phyloP scores from a whole-genome alignment of 345 rosid species.

The Eutrema japonicum region DNA sequence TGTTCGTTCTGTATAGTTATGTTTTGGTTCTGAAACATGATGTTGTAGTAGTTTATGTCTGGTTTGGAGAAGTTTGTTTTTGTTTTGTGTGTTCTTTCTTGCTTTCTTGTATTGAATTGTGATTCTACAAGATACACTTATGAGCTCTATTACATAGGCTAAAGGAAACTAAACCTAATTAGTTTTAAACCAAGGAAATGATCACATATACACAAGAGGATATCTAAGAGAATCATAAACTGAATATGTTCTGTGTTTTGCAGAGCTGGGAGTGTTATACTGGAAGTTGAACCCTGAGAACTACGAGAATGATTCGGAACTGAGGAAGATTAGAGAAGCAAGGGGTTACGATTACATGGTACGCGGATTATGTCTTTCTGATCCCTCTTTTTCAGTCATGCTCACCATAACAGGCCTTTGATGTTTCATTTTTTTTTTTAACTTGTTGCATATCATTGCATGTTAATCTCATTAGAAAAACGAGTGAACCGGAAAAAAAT shows the following conservation, averaged over 20 bases:
- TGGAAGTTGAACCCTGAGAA: constrained; percentile 77
- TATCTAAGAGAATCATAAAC: not conserved
- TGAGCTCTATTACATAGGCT: not conserved
- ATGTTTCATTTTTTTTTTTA: not conserved
- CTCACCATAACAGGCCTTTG: not conserved
- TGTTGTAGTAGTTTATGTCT: not conserved
- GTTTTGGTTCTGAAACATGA: not conserved
- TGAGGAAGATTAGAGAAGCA: constrained; percentile 64
- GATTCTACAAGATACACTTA: not conserved
- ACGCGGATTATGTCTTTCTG: not conserved
- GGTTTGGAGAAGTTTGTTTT: not conserved
- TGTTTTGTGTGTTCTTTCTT: constrained; percentile 6
- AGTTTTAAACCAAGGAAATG: not conserved
- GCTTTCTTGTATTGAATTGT: not conserved
- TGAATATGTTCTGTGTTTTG: constrained; percentile 2
- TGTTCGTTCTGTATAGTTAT: not conserved
- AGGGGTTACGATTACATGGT: constrained; percentile 95
- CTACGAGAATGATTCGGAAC: constrained; percentile 75
- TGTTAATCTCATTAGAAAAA: not conserved
- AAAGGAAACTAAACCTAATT: not conserved
- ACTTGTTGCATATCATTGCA: not conserved
- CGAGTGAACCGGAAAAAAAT: not conserved
- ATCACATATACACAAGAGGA: constrained; percentile 2
- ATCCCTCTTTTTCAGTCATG: not conserved
- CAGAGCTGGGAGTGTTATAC: constrained; percentile 77